Evolutionary conservation across 2,329 filamentous ascomycete genomes (phyloP), one percentile per base, ranked within the genome.

Genomic region (Canariomyces notabilis): DNA sequence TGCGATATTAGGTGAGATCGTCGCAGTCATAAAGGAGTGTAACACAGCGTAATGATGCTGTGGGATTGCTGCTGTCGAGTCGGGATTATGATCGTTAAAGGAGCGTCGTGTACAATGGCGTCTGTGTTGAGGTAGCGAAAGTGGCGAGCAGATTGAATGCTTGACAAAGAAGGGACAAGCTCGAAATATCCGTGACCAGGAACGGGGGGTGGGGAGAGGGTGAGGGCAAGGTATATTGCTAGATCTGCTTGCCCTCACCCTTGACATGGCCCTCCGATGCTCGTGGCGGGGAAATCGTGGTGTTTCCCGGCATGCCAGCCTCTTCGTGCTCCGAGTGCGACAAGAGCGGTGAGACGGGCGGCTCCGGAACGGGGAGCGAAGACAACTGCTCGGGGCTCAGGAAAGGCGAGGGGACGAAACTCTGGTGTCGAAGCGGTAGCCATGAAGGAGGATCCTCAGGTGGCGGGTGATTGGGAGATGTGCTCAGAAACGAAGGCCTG

Each of bases 401-500:
- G 55, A 71, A 74, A 39, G 70, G 72, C 37, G 74, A 74, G 14
- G 70, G 67, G 41, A 65, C 64, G 47, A 52, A 50, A 37, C 64
- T 60, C 44, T 64, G 59, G 42, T 67, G 60, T 33, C 68, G 62
- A 42, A 66, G 55, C 39, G 69, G 65, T 40, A 64, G 59, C 49
- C 63, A 55, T 19, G 60, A 53, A 44, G 60, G 60, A 33, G 67
- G 58, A 48, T 72, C 67, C 54, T 75, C 68, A 47, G 68, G 64
- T 47, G 71, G 67, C 53, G 70, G 67, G 55, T 70, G 70, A 46
- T 65, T 64, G 52, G 70, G 67, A 51, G 69, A 70, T 52, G 67
- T 69, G 60, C 68, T 70, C 58, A 63, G 57, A 58, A 52, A 59
- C 54, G 59, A 58, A 61, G 62, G 75, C 74, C 75, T 78, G 73